These are phyloP conservation scores for Calycina herbarum DNA, from an alignment of 2,329 filamentous ascomycete species.

Conservation along the genomic window DNA sequence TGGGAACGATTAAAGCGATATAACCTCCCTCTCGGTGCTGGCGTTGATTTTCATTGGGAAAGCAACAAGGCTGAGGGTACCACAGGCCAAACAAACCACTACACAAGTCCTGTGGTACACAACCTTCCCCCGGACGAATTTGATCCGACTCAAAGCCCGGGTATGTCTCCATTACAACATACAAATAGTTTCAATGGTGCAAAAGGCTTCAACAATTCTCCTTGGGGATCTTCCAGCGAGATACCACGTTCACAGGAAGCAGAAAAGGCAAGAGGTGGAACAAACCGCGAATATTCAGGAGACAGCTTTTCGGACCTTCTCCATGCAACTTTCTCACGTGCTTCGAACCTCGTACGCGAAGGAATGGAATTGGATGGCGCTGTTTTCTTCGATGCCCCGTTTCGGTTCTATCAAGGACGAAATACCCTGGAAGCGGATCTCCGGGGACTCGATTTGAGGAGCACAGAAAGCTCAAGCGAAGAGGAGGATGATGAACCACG, in stretches of 20 bases:
- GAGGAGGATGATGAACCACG: slow-evolving; percentile 13
- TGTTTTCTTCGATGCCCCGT: slow-evolving; percentile 34
- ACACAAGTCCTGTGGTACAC: not conserved
- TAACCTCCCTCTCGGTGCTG: slow-evolving; percentile 24
- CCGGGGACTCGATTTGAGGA: slow-evolving; percentile 15
- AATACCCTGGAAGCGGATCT: slow-evolving; percentile 28
- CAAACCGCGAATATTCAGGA: slow-evolving; percentile 22
- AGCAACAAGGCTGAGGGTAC: slow-evolving; percentile 22
- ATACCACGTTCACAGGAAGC: slow-evolving; percentile 18
- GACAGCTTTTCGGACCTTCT: slow-evolving; percentile 26
- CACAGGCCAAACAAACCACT: not conserved
- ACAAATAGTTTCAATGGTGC: slow-evolving; percentile 16
- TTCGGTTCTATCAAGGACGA: slow-evolving; percentile 29
- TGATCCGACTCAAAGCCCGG: slow-evolving; percentile 3
- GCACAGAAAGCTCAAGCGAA: slow-evolving; percentile 18
- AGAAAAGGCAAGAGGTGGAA: not conserved
- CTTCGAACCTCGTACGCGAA: slow-evolving; percentile 35
- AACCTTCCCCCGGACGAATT: not conserved
- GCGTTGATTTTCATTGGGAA: slow-evolving; percentile 29
- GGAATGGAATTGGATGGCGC: slow-evolving; percentile 32
- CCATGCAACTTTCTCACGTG: slow-evolving; percentile 30
- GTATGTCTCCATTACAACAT: slow-evolving; percentile 27
- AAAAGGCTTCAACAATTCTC: slow-evolving; percentile 27
- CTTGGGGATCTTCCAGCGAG: slow-evolving; percentile 26
- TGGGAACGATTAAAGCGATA: slow-evolving; percentile 30